These are phyloP conservation scores for Oryza nivara DNA, from an alignment of 176 grass and related monocot species.

Conservation along the genomic window DNA sequence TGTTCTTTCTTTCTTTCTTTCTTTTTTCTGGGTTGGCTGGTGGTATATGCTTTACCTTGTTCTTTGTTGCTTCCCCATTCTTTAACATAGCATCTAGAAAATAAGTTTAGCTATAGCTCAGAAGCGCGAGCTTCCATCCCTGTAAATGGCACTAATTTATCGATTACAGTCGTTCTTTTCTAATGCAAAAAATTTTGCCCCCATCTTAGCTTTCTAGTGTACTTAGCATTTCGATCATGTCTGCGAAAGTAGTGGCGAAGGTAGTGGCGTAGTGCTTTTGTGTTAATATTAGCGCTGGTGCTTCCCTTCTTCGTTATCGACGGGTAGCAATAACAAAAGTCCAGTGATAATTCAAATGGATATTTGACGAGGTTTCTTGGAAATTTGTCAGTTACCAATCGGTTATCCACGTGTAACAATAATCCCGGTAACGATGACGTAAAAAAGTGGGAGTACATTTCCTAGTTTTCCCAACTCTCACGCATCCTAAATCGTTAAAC, in stretches of 20 bases:
- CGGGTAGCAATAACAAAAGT: no score
- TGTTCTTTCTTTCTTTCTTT: background rate
- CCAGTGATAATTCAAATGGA: no score
- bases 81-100: conserved; percentile 46
- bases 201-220: background rate
- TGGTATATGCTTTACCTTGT: conserved; percentile 44
- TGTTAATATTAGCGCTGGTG: no score
- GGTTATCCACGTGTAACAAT: no score
- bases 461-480: no score
- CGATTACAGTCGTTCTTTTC: background rate
- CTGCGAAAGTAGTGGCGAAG: no score
- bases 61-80: conserved; percentile 7
- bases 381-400: no score
- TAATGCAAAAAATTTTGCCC: conserved; percentile 40
- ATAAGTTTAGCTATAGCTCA: conserved; percentile 52
- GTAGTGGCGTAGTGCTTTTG: background rate
- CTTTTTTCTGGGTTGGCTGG: conserved; percentile 29
- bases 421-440: no score
- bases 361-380: no score
- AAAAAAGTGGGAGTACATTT: no score
- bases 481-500: no score
- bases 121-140: conserved; percentile 49
- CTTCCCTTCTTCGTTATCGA: no score
- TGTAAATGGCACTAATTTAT: conserved; percentile 67
- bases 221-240: background rate